Evolutionary conservation across 2,329 filamentous ascomycete genomes (phyloP).

Genomic region (Fusarium sublunatum): DNA sequence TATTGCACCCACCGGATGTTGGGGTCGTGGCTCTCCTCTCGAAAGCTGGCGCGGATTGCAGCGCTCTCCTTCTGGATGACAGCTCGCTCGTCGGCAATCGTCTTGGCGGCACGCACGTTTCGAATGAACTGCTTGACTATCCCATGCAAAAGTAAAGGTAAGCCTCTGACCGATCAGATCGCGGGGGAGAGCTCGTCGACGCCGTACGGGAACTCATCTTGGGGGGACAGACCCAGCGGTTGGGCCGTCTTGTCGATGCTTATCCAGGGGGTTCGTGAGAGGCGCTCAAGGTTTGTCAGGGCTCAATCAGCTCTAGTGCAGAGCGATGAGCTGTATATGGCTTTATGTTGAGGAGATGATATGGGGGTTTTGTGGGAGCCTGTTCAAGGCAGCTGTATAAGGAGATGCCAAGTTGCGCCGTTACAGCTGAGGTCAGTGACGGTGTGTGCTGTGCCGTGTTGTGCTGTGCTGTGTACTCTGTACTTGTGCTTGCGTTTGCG

Average conservation of each 20-base stretch:
- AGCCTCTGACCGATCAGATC: constrained; percentile 26
- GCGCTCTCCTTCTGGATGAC: constrained; percentile 99
- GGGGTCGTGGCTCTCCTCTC: constrained; percentile 94
- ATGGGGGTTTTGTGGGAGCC: constrained; percentile 26
- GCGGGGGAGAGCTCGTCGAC: constrained; percentile 17
- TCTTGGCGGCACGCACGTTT: constrained; percentile 98
- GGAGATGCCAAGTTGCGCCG: constrained; percentile 41
- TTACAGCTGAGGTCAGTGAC: constrained; percentile 42
- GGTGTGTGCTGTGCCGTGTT: constrained; percentile 34
- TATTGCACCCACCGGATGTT: constrained; percentile 77
- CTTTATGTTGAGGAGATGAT: constrained; percentile 6
- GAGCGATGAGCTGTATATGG: constrained; percentile 24
- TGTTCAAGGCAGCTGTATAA: constrained; percentile 45
- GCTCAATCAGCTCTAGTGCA: constrained; percentile 41
- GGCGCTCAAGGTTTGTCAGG: constrained; percentile 19
- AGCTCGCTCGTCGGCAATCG: constrained; percentile 96
- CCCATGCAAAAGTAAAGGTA: constrained; percentile 18
- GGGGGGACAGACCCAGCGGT: constrained; percentile 48
- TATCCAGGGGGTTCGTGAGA: constrained; percentile 41
- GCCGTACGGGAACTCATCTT: constrained; percentile 57
- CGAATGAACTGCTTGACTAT: constrained; percentile 99
- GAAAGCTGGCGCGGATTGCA: constrained; percentile 95
- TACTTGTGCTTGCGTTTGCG: constrained; percentile 37
- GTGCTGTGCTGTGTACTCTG: constrained; percentile 21
- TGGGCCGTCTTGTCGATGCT: constrained; percentile 47